Base-by-base conservation (phyloP, 768 basidiomycete species). In the Leccinum obscurum region DNA sequence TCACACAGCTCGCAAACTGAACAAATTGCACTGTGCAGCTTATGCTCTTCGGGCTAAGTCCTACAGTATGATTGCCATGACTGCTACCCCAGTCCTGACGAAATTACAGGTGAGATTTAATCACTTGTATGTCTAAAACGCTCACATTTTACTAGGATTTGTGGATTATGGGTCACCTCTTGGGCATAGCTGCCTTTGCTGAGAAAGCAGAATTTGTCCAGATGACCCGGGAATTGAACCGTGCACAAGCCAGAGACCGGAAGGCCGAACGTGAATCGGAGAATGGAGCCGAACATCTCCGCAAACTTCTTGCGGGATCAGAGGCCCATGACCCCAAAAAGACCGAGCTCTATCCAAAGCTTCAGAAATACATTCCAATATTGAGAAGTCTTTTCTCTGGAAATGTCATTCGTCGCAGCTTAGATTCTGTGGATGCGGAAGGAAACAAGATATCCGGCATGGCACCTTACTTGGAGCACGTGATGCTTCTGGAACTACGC, bases 81-180 rank as follows among this genome's bases (percentile, higher is more conserved):
- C 53, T 0, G 55, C 53, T 2, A 63, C 39, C 0, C 59, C 52
- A 2, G 55, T 63, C 13, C 54, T 54, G 32, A 63, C 59, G 0
- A 63, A 61, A 52, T 13, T 61, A 3, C 56, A 61, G 17, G 59
- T 46, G 20, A 32, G 32, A 32, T 46, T 17, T 61, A 22, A 5
- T n/a, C 44, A 9, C 44, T 46, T 46, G 4, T 52, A 8, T 4
- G 11, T 41, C 14, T 28, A 10, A 37, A 17, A 11, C 24, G 22
- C 26, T 6, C 44, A 14, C 17, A 3, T 24, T 8, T 2, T 13
- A 11, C 14, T 32, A 62, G 57, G 54, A 62, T 30, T 17, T 62
- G 9, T 62, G 61, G 61, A 32, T 62, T 1, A 55, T 62, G 7
- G 58, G 61, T 1, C 10, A 26, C 2, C 5, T 56, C 3, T 28